A percentile compares a stretch with the other conserved stretches of the same genome.
Evolutionary conservation across 176 grass and related monocot species (phyloP).

Genomic region (Carex pumila): DNA sequence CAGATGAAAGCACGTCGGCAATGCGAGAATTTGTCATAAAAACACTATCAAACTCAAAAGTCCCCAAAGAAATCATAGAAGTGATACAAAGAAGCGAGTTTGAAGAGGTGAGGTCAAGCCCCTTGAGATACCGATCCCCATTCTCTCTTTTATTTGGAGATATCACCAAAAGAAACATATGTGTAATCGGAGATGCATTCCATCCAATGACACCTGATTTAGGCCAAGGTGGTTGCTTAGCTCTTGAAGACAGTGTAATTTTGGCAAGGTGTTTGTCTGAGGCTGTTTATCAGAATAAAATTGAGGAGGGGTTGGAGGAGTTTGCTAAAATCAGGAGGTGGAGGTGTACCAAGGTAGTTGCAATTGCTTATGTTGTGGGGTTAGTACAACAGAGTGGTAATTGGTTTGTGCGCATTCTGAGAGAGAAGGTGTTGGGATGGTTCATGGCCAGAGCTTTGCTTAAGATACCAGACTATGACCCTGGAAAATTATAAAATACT

Average conservation of each 20-base stretch:
- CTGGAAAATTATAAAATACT: constrained; percentile 18
- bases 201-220: constrained; percentile 90
- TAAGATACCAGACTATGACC: constrained; percentile 35
- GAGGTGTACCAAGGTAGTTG: constrained; percentile 41
- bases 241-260: constrained; percentile 59
- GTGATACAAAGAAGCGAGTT: constrained; percentile 39
- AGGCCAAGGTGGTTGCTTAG: constrained; percentile 67
- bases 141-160: constrained; percentile 30
- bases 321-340: constrained; percentile 43
- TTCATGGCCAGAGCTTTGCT: constrained; percentile 5
- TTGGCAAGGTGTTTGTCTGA: constrained; percentile 44
- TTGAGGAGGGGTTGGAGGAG: constrained; percentile 30
- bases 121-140: constrained; percentile 46
- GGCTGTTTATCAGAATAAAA: constrained; percentile 13
- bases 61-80: constrained; percentile 25
- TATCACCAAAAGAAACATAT: constrained; percentile 44
- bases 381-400: constrained; percentile 38
- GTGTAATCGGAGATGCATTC: constrained; percentile 67
- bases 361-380: constrained; percentile 27
- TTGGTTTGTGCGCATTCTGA: constrained; percentile 24
- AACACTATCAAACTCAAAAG: constrained; percentile 28
- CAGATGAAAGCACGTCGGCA: constrained; percentile 17
- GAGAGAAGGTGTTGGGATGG: constrained; percentile 34
- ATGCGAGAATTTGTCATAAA: constrained; percentile 35
- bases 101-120: constrained; percentile 25